Percentiles rank a stretch among this genome's conserved stretches.
Evolutionary conservation across 2,329 filamentous ascomycete genomes (phyloP).

Genomic region (Arthrobotrys entomopaga): DNA sequence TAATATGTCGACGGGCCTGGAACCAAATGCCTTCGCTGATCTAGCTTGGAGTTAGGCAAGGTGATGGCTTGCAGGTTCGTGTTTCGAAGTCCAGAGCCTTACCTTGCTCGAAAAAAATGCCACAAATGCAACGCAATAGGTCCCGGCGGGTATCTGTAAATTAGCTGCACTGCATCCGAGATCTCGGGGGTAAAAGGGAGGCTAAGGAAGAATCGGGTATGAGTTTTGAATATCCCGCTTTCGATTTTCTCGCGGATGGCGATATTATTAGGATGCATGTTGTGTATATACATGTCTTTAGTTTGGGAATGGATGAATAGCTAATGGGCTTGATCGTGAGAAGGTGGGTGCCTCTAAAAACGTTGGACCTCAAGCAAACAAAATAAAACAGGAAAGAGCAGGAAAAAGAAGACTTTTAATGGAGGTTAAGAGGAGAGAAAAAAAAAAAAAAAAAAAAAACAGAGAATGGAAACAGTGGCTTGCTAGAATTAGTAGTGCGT

Average conservation of each 20-base stretch:
- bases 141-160: not conserved
- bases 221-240: slow-evolving; percentile 2
- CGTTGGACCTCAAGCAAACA: not conserved
- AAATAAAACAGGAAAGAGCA: slow-evolving; percentile 10
- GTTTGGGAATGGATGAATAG: not conserved
- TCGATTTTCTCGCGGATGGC: slow-evolving; percentile 4
- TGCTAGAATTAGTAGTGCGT: slow-evolving; percentile 14
- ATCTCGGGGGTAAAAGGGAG: not conserved
- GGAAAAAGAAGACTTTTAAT: slow-evolving; percentile 25
- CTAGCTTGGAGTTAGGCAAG: slow-evolving; percentile 7
- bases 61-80: slow-evolving; percentile 6
- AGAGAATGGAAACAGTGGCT: not conserved
- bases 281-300: slow-evolving; percentile 31
- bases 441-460: not conserved
- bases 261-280: slow-evolving; percentile 14
- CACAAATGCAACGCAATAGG: slow-evolving; percentile 11
- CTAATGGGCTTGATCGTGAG: not conserved
- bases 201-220: not conserved
- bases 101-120: slow-evolving; percentile 6
- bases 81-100: not conserved
- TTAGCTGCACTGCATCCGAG: not conserved
- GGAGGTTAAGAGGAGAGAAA: not conserved
- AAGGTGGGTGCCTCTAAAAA: slow-evolving; percentile 20
- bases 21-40: too few relatives aligned
- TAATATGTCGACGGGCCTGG: too few relatives aligned